These are phyloP conservation scores for Hibiscus syriacus DNA, from an alignment of 345 rosid species.

Conservation along the genomic window DNA sequence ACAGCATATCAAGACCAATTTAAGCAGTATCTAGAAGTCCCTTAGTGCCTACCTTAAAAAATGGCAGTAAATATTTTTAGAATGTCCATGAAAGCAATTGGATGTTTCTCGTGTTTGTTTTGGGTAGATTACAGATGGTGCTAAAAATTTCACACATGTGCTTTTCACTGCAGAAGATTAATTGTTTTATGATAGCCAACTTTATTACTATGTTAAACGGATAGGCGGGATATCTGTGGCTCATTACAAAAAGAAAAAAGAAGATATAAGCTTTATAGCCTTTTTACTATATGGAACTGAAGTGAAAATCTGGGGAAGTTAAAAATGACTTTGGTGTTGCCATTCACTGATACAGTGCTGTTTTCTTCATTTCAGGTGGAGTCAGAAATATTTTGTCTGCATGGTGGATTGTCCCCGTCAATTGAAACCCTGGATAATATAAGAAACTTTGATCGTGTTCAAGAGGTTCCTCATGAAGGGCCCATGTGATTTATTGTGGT, in stretches of 20 bases:
- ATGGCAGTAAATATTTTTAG: not conserved
- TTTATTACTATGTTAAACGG: not conserved
- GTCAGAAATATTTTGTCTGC: constrained; percentile 97
- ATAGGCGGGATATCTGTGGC: too few relatives aligned
- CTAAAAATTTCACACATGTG: not conserved
- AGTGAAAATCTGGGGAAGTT: not conserved
- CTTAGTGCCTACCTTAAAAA: not conserved
- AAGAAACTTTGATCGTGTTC: constrained; percentile 91
- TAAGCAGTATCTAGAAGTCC: not conserved
- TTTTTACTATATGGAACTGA: not conserved
- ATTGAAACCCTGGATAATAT: constrained; percentile 95
- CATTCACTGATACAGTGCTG: not conserved
- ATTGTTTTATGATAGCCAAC: not conserved
- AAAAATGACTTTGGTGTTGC: constrained; percentile 9
- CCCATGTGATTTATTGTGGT: constrained; percentile 99
- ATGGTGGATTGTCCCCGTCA: constrained; percentile 96
- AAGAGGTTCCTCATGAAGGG: constrained; percentile 99
- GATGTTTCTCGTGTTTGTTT: not conserved
- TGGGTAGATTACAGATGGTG: not conserved
- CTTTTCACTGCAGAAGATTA: not conserved
- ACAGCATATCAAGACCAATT: not conserved
- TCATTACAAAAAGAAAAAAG: too few relatives aligned
- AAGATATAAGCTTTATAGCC: not conserved
- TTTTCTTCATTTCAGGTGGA: constrained; percentile 52
- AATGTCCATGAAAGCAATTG: not conserved